Conservation (phyloP, 306 rosid species). For the Casuarina glauca region DNA sequence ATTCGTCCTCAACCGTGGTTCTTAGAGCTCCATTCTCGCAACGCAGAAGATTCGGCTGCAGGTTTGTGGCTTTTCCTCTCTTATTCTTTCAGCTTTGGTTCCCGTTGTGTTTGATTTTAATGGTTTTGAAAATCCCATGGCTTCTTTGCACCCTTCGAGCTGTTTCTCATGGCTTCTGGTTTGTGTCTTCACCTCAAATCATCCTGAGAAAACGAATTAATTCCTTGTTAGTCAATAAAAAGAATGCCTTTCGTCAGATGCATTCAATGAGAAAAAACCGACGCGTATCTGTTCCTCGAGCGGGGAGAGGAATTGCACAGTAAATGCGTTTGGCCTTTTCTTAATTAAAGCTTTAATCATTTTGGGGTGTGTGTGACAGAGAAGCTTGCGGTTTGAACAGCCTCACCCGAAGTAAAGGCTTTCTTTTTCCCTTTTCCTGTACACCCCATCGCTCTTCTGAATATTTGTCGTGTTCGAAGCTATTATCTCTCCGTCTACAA, state of each 20-base stretch:
- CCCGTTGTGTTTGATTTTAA: neutral
- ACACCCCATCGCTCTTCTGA: too few relatives aligned
- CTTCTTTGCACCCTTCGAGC: neutral
- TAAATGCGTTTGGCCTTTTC: neutral
- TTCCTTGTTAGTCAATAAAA: neutral
- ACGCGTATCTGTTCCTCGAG: too few relatives aligned
- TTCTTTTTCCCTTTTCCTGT: too few relatives aligned
- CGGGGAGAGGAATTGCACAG: too few relatives aligned
- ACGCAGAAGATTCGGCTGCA: neutral
- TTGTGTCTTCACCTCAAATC: neutral
- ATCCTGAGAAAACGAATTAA: neutral
- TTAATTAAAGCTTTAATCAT: neutral
- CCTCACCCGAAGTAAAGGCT: neutral
- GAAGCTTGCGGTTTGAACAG: neutral
- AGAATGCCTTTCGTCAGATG: neutral
- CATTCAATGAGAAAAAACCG: too few relatives aligned
- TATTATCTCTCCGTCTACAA: too few relatives aligned
- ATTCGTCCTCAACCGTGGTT: neutral
- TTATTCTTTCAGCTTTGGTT: neutral
- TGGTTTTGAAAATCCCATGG: neutral
- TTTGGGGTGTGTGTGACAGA: neutral
- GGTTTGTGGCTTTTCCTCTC: neutral
- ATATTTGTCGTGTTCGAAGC: too few relatives aligned
- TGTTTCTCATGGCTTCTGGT: neutral
- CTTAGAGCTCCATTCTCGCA: neutral